phyloP scores from a whole-genome alignment of 345 rosid species.

The Cardamine occulta region DNA sequence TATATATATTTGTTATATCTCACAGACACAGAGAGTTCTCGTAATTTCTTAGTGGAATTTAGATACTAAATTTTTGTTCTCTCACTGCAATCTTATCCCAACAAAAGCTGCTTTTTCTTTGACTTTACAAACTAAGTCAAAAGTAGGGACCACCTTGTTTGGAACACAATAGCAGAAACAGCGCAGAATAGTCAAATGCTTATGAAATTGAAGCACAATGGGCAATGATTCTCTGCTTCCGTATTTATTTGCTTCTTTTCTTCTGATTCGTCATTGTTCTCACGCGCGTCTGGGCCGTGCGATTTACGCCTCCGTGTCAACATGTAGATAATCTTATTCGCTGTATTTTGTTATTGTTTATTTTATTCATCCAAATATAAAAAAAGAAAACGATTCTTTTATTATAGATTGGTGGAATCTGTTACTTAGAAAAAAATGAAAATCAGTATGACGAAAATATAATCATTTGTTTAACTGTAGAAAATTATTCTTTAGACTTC shows the following conservation, averaged over 20 bases:
- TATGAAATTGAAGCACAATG: not conserved
- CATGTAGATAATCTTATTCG: not conserved
- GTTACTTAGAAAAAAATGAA: not conserved
- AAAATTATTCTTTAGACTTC: not conserved
- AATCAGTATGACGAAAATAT: not conserved
- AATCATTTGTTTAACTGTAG: not conserved
- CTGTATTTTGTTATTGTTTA: not conserved
- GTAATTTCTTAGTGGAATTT: conserved; percentile 38
- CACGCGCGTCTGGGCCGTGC: conserved; percentile 28
- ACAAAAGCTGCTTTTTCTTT: conserved; percentile 51
- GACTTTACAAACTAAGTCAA: conserved; percentile 68
- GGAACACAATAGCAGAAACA: conserved; percentile 12
- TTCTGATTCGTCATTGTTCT: not conserved
- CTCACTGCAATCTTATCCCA: conserved; percentile 34
- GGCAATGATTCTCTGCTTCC: conserved; percentile 28
- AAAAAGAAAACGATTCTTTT: not conserved
- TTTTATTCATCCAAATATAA: not conserved
- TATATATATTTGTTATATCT: not conserved
- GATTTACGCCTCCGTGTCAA: conserved; percentile 7
- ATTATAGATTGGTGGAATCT: not conserved
- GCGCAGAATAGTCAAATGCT: conserved; percentile 27
- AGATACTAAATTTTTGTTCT: conserved; percentile 18
- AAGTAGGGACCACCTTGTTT: conserved; percentile 45
- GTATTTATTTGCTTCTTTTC: not conserved
- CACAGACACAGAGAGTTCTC: conserved; percentile 18